These are phyloP conservation scores for Pythium phragmiticola DNA, from an alignment of 352 stramenopile species.

Conservation along the genomic window DNA sequence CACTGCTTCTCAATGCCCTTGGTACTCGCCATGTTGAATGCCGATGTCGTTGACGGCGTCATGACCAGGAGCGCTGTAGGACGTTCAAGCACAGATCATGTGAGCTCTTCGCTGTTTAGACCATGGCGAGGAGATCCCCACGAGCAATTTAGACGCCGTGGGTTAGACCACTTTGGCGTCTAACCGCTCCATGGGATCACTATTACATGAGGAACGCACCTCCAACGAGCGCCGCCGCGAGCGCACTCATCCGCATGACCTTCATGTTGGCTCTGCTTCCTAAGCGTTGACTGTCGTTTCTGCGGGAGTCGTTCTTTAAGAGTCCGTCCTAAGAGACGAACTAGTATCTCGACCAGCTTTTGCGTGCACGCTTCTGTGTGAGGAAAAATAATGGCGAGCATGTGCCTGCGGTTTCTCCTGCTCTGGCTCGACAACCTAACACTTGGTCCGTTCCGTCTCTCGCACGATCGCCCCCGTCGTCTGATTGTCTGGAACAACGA, in stretches of 20 bases:
- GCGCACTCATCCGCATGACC: constrained; percentile 12
- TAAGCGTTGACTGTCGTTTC: background rate
- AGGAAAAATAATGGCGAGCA: constrained; percentile 1
- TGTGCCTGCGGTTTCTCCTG: background rate
- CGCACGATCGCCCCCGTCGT: constrained; percentile 3
- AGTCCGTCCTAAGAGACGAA: background rate
- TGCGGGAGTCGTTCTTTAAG: background rate
- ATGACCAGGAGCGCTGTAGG: constrained; percentile 9
- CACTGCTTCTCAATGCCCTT: constrained; percentile 25
- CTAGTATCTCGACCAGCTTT: background rate
- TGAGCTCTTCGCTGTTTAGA: constrained; percentile 3
- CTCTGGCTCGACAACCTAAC: constrained; percentile 13
- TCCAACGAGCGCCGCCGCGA: constrained; percentile 6
- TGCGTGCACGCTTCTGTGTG: constrained; percentile 4
- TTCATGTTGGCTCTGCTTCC: constrained; percentile 12
- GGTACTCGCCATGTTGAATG: background rate
- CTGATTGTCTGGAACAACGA: constrained; percentile 16
- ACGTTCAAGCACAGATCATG: background rate
- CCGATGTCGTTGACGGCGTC: background rate
- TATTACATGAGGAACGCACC: constrained; percentile 8
- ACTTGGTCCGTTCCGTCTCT: constrained; percentile 2
- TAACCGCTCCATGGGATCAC: background rate
- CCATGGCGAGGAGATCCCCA: background rate
- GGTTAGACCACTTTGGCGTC: background rate
- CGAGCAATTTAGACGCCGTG: background rate